phyloP scores from a whole-genome alignment of 2,329 filamentous ascomycete species.

The Fusarium pseudocircinatum region DNA sequence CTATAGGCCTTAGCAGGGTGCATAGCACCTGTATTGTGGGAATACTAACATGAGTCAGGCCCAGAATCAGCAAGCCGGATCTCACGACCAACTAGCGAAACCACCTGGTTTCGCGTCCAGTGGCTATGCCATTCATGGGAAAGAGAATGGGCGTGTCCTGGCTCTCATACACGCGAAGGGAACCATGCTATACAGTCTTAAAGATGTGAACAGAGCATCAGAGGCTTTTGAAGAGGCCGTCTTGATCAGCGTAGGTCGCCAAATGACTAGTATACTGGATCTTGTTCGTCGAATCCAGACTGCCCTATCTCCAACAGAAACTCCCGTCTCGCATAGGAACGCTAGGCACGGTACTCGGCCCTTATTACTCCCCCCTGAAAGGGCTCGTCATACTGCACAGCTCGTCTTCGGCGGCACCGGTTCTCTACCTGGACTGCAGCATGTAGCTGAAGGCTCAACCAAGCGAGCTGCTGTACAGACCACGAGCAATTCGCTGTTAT shows the following conservation, averaged over 20 bases:
- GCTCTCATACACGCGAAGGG: conserved; percentile 97
- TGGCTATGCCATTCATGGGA: conserved; percentile 84
- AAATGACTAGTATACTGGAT: conserved; percentile 75
- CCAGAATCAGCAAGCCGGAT: conserved; percentile 35
- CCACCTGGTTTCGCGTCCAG: conserved; percentile 48
- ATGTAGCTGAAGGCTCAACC: conserved; percentile 69
- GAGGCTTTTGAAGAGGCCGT: conserved; percentile 95
- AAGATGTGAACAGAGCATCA: conserved; percentile 82
- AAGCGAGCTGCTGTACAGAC: conserved; percentile 87
- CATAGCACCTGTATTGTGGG: conserved; percentile 11
- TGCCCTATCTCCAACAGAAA: conserved; percentile 63
- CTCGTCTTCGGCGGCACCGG: conserved; percentile 82
- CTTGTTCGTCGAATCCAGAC: conserved; percentile 82
- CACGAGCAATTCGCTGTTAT: conserved; percentile 94
- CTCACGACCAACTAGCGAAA: conserved; percentile 32
- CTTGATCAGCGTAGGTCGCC: conserved; percentile 81
- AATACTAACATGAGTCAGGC: conserved; percentile 39
- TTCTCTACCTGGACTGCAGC: conserved; percentile 83
- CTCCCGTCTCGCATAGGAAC: conserved; percentile 14
- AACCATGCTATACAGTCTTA: conserved; percentile 95
- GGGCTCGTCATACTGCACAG: conserved; percentile 82
- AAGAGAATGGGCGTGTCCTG: conserved; percentile 91
- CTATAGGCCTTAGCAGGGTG: conserved; percentile 14
- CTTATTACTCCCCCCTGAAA: conserved; percentile 83
- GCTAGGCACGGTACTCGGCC: conserved; percentile 53